Conservation (phyloP, 169 alveolate genomes). For the Plasmodium relictum region DNA sequence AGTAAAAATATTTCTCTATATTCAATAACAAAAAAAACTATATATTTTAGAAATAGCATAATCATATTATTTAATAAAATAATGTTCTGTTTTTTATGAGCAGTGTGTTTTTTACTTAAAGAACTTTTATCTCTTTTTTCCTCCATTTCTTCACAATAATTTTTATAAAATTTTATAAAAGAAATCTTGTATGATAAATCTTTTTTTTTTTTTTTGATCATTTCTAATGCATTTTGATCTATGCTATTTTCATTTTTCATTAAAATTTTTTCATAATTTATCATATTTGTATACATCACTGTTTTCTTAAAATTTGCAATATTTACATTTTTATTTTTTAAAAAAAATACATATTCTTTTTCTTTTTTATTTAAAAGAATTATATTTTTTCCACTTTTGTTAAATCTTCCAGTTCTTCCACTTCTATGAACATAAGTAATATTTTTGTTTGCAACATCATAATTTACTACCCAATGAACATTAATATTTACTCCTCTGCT, state of each 20-base stretch:
- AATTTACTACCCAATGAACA: conserved; percentile 62
- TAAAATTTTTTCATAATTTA: conserved; percentile 18
- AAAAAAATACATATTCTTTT: conserved; percentile 57
- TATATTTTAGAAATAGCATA: conserved; percentile 28
- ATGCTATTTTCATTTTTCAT: conserved; percentile 11
- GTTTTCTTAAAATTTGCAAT: conserved; percentile 54
- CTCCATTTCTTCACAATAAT: not conserved
- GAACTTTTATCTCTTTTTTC: not conserved
- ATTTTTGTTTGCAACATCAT: conserved; percentile 70
- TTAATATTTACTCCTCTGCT: conserved; percentile 68
- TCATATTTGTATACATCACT: conserved; percentile 23
- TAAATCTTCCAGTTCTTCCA: conserved; percentile 73
- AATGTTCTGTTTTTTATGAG: not conserved
- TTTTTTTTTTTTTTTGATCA: conserved; percentile 6
- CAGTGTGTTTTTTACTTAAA: not conserved
- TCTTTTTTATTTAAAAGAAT: conserved; percentile 54
- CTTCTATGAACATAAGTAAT: conserved; percentile 70
- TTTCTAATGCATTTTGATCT: conserved; percentile 20
- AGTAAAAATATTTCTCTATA: conserved; percentile 48
- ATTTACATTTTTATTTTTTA: conserved; percentile 59
- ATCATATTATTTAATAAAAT: conserved; percentile 43
- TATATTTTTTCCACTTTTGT: conserved; percentile 52
- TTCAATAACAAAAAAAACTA: conserved; percentile 52
- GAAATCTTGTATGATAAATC: not conserved
- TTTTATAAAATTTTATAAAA: conserved; percentile 3